Conservation (phyloP, 2,329 filamentous ascomycete genomes). For the Clonostachys chloroleuca region DNA sequence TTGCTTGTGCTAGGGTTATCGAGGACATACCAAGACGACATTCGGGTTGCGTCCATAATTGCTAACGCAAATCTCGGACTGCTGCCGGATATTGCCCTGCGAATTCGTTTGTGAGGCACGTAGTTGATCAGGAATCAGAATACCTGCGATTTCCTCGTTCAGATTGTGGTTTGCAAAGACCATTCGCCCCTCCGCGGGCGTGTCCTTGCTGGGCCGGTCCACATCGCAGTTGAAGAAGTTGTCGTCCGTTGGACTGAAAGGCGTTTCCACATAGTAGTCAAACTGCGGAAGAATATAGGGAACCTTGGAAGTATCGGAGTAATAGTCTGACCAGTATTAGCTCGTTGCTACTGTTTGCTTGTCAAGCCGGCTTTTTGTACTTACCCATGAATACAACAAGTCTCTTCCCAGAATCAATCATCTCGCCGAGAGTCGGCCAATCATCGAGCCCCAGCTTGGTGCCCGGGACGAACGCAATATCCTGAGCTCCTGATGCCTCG, state of each 20-base stretch:
- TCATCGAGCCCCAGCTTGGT: slow-evolving; percentile 28
- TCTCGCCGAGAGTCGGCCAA: slow-evolving; percentile 62
- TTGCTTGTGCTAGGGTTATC: background rate
- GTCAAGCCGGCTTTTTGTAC: background rate
- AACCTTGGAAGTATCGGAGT: slow-evolving; percentile 34
- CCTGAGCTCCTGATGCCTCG: slow-evolving; percentile 44
- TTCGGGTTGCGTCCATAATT: slow-evolving; percentile 13
- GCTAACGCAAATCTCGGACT: slow-evolving; percentile 13
- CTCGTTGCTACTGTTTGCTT: background rate
- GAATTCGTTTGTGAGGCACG: slow-evolving; percentile 27
- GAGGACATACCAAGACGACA: slow-evolving; percentile 17
- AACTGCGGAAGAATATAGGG: slow-evolving; percentile 59
- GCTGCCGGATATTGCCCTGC: slow-evolving; percentile 14
- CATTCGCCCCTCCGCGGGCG: slow-evolving; percentile 14
- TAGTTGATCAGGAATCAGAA: slow-evolving; percentile 25
- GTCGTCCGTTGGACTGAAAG: slow-evolving; percentile 53
- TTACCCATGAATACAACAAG: slow-evolving; percentile 63
- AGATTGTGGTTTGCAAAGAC: slow-evolving; percentile 13
- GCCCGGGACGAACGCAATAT: slow-evolving; percentile 50
- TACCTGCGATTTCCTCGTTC: slow-evolving; percentile 12
- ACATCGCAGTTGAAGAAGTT: slow-evolving; percentile 58
- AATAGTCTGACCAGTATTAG: slow-evolving; percentile 43
- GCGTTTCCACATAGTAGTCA: slow-evolving; percentile 62
- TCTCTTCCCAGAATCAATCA: slow-evolving; percentile 57
- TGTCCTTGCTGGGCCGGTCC: slow-evolving; percentile 45